These are phyloP conservation scores for Chrysoporthe austroafricana DNA, from an alignment of 2,329 filamentous ascomycete species.

Conservation along the genomic window DNA sequence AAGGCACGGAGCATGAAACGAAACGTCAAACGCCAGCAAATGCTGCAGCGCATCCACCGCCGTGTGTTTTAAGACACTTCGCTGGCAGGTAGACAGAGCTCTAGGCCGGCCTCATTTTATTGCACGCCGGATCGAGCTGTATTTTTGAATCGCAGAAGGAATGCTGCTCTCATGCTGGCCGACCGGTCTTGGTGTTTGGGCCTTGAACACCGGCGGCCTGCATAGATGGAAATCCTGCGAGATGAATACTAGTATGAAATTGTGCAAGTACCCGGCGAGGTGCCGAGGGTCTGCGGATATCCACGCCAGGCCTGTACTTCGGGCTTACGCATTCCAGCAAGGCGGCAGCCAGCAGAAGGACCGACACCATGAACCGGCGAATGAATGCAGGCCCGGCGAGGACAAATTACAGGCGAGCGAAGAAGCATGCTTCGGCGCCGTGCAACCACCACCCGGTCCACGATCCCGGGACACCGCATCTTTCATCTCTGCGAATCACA, in stretches of 20 bases:
- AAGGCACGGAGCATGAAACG: conserved; percentile 11
- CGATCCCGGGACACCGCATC: not conserved
- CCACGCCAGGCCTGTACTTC: conserved; percentile 1
- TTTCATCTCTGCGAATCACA: not conserved
- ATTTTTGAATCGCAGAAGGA: not conserved
- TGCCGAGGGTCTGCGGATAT: not conserved
- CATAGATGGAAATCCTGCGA: not conserved
- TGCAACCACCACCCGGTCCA: conserved; percentile 3
- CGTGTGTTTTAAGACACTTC: conserved; percentile 1
- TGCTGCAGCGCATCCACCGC: conserved; percentile 22
- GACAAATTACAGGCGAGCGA: not conserved
- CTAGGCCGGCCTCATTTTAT: conserved; percentile 2
- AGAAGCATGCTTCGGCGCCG: conserved; percentile 11
- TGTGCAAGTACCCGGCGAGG: not conserved
- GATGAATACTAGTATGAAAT: not conserved
- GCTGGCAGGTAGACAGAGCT: conserved; percentile 8
- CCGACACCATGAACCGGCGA: conserved; percentile 7
- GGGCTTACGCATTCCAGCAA: not conserved
- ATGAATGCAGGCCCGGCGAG: conserved; percentile 19
- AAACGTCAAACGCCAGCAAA: conserved; percentile 14
- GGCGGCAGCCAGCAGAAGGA: not conserved
- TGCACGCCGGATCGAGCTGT: not conserved
- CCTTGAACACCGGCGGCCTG: conserved; percentile 2
- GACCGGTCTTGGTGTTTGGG: conserved; percentile 5
- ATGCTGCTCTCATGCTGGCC: not conserved